A percentile compares a stretch with the other conserved stretches of the same genome.
phyloP scores from a whole-genome alignment of 495 filamentous ascomycete species.

The Aspergillus carlsbadensis region DNA sequence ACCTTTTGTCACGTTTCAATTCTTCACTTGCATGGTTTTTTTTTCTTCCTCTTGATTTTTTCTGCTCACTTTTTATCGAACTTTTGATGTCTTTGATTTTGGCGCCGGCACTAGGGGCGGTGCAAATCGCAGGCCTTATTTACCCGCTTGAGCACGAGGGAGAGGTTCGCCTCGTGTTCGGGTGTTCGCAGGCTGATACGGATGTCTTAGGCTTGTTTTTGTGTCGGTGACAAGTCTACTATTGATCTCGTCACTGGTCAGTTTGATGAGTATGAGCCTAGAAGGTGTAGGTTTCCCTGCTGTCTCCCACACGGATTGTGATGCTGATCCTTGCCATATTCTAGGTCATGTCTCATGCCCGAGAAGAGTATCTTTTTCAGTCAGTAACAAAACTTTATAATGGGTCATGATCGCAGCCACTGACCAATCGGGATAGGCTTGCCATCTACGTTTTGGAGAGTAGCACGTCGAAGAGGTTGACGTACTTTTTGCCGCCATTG shows the following conservation, averaged over 20 bases:
- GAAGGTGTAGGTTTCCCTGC: conserved; percentile 64
- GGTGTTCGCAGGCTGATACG: conserved; percentile 16
- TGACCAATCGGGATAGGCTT: conserved; percentile 33
- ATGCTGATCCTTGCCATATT: conserved; percentile 8
- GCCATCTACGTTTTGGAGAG: conserved; percentile 76
- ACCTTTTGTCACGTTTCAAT: conserved; percentile 38
- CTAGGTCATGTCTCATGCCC: conserved; percentile 59
- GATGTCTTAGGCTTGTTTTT: conserved; percentile 60
- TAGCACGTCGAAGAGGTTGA: conserved; percentile 71
- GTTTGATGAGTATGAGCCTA: conserved; percentile 86
- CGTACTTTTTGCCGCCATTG: conserved; percentile 71
- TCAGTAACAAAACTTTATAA: conserved; percentile 37
- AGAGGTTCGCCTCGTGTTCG: not conserved
- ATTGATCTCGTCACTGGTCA: conserved; percentile 87
- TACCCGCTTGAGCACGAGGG: not conserved
- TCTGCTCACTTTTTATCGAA: not conserved
- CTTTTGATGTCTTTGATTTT: not conserved
- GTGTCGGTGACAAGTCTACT: conserved; percentile 86
- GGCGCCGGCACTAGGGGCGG: not conserved
- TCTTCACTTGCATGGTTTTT: not conserved
- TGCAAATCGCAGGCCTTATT: not conserved
- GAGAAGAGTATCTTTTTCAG: conserved; percentile 84
- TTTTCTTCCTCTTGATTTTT: too few relatives aligned
- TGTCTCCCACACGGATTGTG: conserved; percentile 12
- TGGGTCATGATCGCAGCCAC: conserved; percentile 5